Base-by-base conservation (phyloP, 257 asterid species). In the Solanum bukasovii region DNA sequence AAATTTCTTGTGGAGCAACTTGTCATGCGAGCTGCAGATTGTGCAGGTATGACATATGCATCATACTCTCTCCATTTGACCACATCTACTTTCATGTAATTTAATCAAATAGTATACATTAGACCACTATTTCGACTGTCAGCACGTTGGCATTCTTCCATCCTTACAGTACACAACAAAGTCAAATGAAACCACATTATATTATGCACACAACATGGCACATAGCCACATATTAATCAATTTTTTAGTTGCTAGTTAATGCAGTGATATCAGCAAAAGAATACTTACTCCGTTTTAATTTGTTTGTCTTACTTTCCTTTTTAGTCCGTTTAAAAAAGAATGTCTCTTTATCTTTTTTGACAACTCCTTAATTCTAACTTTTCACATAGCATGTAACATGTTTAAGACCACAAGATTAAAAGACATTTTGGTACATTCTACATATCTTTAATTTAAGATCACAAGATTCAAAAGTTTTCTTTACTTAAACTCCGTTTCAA, bases 11-110 rank as follows among this genome's bases (percentile, higher is more conserved):
- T 97, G 5, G 98, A 97, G 93, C 98, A 94, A 87, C 98, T 97
- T 83, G 96, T 94, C 14, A 93, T 94, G n/a, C 91, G 96, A 93
- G 99, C 99, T 31, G 99, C 99, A 84, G 93, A 94, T 83, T 94
- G 98, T 91, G 98, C 99, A 65, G 99, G 99, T 96, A 93, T 68
- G 85, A 42, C 68, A 33, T 35, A 87, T 73, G 67, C 67, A 29
- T 44, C 35, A 13, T 72, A 12, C 56, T 49, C 46, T 33, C 71
- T 44, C 40, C 68, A 79, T 79, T 79, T 34, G n/a, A 77, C 56
- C 67, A 79, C 38, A 27, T 44, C 37, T 13, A n/a, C n/a, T n/a
- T 25, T 40, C 59, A 9, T 14, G 12, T 46, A 46, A 29, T 5
- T 81, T 81, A 81, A 81, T 81, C 85, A 27, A 81, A 81, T 20